Evolutionary conservation across 1,139 yeast species (phyloP).

Genomic region (Zygosaccharomyces pseudobailii): DNA sequence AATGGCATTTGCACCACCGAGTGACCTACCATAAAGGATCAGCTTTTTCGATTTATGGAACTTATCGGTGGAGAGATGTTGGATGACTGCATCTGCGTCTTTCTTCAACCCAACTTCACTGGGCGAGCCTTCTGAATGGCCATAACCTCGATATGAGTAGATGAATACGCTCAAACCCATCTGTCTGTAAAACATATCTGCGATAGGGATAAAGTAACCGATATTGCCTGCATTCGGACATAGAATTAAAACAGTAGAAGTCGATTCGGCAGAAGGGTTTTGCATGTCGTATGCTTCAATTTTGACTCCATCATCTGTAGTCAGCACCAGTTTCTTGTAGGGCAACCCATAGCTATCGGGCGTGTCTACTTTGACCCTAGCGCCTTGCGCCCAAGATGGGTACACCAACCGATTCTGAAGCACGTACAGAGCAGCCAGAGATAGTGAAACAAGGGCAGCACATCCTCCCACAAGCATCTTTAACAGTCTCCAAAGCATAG

Average conservation of each 20-base stretch:
- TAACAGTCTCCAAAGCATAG: conserved; percentile 13
- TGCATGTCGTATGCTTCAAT: conserved; percentile 47
- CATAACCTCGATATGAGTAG: conserved; percentile 91
- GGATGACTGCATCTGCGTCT: conserved; percentile 74
- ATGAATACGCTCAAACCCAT: conserved; percentile 76
- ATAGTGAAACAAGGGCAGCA: conserved; percentile 33
- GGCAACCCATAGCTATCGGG: conserved; percentile 72
- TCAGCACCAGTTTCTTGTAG: conserved; percentile 56
- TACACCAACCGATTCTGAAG: conserved; percentile 71
- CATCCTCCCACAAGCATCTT: conserved; percentile 33
- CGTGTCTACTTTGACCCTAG: conserved; percentile 68
- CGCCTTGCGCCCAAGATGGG: conserved; percentile 78
- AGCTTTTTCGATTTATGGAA: conserved; percentile 48
- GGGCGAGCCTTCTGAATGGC: conserved; percentile 74
- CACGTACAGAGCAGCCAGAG: conserved; percentile 54
- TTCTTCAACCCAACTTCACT: conserved; percentile 73
- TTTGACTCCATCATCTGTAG: conserved; percentile 62
- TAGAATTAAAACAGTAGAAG: conserved; percentile 66
- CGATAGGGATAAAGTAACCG: conserved; percentile 86
- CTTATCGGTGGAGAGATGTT: conserved; percentile 49
- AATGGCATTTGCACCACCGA: conserved; percentile 94
- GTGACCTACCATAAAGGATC: conserved; percentile 78
- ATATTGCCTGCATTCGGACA: conserved; percentile 97
- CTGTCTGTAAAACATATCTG: conserved; percentile 58
- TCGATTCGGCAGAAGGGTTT: conserved; percentile 36